These are phyloP conservation scores for Ophiobolus disseminans DNA, from an alignment of 2,329 filamentous ascomycete genomes.

Conservation along the genomic window DNA sequence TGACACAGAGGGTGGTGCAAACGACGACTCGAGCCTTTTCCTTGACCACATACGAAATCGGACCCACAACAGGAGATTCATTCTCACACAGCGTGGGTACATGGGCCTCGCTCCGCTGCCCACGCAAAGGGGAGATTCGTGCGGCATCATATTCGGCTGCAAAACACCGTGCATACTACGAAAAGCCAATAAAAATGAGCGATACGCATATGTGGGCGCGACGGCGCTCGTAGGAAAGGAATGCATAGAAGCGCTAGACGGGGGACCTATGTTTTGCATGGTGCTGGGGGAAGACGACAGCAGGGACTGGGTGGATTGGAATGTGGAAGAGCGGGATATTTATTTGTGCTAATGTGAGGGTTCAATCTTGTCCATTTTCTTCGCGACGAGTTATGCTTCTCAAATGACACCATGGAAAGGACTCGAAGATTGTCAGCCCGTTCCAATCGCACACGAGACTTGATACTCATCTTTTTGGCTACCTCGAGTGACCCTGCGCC, in stretches of 20 bases:
- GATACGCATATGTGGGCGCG: neutral
- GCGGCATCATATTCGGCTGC: conserved; percentile 12
- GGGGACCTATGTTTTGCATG: neutral
- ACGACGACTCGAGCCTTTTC: neutral
- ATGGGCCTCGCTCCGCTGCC: conserved; percentile 6
- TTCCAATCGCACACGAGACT: too few relatives aligned
- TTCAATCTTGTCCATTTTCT: too few relatives aligned
- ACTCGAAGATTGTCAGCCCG: too few relatives aligned
- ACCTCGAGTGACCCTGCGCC: too few relatives aligned
- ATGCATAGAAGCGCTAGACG: neutral
- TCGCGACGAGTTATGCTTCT: too few relatives aligned
- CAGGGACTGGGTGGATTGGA: conserved; percentile 7
- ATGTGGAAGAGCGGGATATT: conserved; percentile 9
- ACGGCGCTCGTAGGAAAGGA: neutral
- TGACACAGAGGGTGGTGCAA: too few relatives aligned
- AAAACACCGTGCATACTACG: conserved; percentile 7
- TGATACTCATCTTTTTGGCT: too few relatives aligned
- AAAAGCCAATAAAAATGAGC: neutral
- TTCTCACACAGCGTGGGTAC: conserved; percentile 10
- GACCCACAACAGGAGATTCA: conserved; percentile 2
- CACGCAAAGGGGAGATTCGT: neutral
- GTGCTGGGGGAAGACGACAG: neutral
- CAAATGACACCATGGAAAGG: too few relatives aligned
- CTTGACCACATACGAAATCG: neutral
- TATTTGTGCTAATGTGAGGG: conserved; percentile 9